A percentile compares a stretch with the other conserved stretches of the same genome.
Evolutionary conservation across 768 basidiomycete species (phyloP).

Genomic region (Saitozyma sp.): DNA sequence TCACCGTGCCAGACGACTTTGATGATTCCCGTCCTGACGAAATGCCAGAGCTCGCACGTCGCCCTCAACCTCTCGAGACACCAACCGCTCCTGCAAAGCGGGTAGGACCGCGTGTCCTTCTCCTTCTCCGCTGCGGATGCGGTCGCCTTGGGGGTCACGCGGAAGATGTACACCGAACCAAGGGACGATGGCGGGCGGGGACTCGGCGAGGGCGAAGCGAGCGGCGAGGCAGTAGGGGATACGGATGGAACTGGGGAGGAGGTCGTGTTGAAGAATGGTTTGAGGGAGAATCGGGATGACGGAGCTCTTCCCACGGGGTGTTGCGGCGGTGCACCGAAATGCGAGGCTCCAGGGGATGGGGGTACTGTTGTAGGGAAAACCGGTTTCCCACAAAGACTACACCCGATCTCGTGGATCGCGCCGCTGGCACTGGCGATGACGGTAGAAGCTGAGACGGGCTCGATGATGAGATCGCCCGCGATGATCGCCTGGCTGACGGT

Average conservation of each 20-base stretch:
- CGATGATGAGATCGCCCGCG: conserved; percentile 79
- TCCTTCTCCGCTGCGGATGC: conserved; percentile 20
- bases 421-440: conserved; percentile 62
- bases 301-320: conserved; percentile 57
- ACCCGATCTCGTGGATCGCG: conserved; percentile 61
- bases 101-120: conserved; percentile 58
- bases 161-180: conserved; percentile 51
- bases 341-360: conserved; percentile 25
- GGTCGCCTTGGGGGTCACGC: conserved; percentile 36
- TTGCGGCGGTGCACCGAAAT: conserved; percentile 57
- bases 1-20: conserved; percentile 90
- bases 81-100: conserved; percentile 81
- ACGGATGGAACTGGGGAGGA: conserved; percentile 23
- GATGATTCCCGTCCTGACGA: conserved; percentile 75
- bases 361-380: conserved; percentile 53
- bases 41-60: conserved; percentile 89
- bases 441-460: conserved; percentile 69
- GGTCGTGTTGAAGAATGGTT: conserved; percentile 53
- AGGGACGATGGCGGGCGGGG: conserved; percentile 5
- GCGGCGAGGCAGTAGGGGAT: conserved; percentile 30
- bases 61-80: conserved; percentile 76
- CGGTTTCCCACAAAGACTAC: conserved; percentile 73
- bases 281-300: conserved; percentile 53
- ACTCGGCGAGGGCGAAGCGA: conserved; percentile 34
- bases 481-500: conserved; percentile 82